Percentiles rank a stretch among this genome's conserved stretches.
Evolutionary conservation across 306 rosid genomes (phyloP).

Genomic region (Pueraria montana): DNA sequence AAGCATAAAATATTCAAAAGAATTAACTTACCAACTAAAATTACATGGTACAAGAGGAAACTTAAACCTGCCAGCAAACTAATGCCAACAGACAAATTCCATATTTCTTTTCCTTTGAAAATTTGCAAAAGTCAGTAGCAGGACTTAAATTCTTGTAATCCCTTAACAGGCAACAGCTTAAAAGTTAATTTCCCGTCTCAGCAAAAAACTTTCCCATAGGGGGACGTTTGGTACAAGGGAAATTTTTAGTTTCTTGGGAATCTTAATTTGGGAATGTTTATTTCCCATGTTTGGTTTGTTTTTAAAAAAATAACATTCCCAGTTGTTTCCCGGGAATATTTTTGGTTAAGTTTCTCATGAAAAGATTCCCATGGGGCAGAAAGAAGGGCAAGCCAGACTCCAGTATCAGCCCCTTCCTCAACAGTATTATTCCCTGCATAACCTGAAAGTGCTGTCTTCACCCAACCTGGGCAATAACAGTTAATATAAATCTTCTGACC

Average conservation of each 20-base stretch:
- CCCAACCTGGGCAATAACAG: conserved; percentile 59
- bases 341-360: no score
- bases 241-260: no score
- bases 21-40: conserved; percentile 29
- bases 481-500: conserved; percentile 61
- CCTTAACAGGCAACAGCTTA: conserved; percentile 31
- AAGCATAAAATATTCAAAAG: not conserved
- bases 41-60: not conserved
- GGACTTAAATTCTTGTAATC: not conserved
- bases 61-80: conserved; percentile 10
- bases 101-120: conserved; percentile 8
- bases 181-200: conserved; percentile 88
- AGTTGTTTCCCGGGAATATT: no score
- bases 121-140: not conserved
- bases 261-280: no score
- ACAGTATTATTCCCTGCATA: conserved; percentile 85
- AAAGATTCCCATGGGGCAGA: no score
- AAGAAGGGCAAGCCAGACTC: conserved; percentile 90
- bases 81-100: conserved; percentile 10
- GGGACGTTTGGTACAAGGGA: conserved; percentile 67
- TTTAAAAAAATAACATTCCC: no score
- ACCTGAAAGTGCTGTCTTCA: conserved; percentile 91
- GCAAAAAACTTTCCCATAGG: conserved; percentile 83
- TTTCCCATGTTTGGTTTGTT: no score
- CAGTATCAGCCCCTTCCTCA: conserved; percentile 97